Percentiles rank a stretch among this genome's conserved stretches.
phyloP scores from a whole-genome alignment of 1,139 yeast genomes.

The Saccharomyces uvarum region DNA sequence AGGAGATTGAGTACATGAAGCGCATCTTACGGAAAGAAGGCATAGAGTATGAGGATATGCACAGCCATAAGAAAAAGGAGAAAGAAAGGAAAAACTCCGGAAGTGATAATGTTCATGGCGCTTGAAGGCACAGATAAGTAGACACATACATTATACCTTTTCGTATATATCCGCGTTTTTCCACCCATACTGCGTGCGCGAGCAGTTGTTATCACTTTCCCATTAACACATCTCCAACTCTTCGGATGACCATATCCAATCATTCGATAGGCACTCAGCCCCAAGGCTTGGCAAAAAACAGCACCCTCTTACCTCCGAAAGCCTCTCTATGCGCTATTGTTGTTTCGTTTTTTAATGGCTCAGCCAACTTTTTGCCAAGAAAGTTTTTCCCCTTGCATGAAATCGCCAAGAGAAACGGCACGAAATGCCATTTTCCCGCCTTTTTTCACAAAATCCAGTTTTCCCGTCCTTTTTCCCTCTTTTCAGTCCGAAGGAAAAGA shows the following conservation, averaged over 20 bases:
- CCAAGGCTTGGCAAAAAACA: neutral
- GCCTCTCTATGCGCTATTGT: neutral
- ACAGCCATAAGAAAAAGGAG: neutral
- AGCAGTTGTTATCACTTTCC: neutral
- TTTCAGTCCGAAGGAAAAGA: neutral
- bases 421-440: neutral
- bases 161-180: neutral
- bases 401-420: neutral
- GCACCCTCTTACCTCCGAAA: neutral
- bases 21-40: conserved; percentile 27
- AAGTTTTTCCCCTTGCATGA: neutral
- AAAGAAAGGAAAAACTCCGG: neutral
- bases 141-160: neutral
- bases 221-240: neutral
- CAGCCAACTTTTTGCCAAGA: neutral
- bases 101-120: neutral
- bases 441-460: neutral
- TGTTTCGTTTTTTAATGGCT: neutral
- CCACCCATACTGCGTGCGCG: neutral
- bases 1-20: conserved; percentile 82
- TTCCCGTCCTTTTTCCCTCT: neutral
- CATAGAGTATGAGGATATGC: conserved; percentile 8
- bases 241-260: neutral
- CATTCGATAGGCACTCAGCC: neutral
- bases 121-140: neutral